Evolutionary conservation across 75 land plant genomes (phyloP), one percentile per base, ranked within the genome.

Genomic region (Pseudotsuga menziesii): DNA sequence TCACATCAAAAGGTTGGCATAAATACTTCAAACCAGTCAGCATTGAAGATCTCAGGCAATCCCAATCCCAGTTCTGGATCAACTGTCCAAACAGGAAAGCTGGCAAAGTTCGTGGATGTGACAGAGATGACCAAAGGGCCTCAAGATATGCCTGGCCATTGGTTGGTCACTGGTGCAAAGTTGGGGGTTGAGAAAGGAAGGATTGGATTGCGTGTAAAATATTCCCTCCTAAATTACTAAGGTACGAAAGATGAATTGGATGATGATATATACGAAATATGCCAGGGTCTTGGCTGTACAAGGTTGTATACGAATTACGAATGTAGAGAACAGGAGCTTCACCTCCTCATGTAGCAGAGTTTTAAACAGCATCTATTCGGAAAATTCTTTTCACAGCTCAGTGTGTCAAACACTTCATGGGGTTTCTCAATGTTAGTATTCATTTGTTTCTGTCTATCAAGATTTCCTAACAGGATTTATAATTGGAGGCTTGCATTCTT

Each of bases 81-180:
- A 5, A 61, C 58, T 57, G 78, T 66, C 6, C 36, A 2, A 12
- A 23, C 58, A 11, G 79, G 73, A 2, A 82, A 82, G 69, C 58
- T 91, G 75, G 57, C 54, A 22, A 91, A 89, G 76, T 58, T 83
- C 63, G 87, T 91, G 23, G 93, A 91, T 32, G 67, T 70, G 74
- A 70, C 83, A 1, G 93, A 90, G 81, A 86, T 84, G 91, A 76
- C 79, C 41, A 91, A 86, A 72, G 93, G 93, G 13, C 88, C 91
- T 8, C 80, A 89, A 72, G 87, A 91, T 74, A 20, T 74, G 22
- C 93, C 93, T 16, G 93, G 93, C n/a, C 93, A 91, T 61, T 91
- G 93, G 93, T 75, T 91, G 76, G 93, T 91, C 4, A 91, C 93
- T 8, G 93, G 93, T 41, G 93, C 86, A 14, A 91, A 91, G 80